phyloP scores from a whole-genome alignment of 176 grass and related monocot species.

The Musa schizocarpa region DNA sequence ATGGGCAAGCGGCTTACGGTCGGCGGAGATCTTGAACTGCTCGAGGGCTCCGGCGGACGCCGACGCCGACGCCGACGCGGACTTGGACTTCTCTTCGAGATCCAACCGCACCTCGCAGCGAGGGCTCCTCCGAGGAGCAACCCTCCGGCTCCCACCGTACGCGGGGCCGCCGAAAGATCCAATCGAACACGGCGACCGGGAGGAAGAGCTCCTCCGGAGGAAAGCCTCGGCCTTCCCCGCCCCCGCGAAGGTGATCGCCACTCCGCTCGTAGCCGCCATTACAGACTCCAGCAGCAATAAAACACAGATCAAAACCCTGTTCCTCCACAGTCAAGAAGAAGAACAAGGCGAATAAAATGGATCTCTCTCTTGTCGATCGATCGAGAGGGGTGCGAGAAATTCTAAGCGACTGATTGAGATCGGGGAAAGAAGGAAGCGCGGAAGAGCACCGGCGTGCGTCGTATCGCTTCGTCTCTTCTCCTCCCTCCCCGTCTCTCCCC shows the following conservation, averaged over 20 bases:
- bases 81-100: constrained; percentile 20
- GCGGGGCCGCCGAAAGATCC: background rate
- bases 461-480: too few relatives aligned
- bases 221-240: background rate
- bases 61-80: constrained; percentile 41
- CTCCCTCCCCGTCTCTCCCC: too few relatives aligned
- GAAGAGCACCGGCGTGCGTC: too few relatives aligned
- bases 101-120: constrained; percentile 59
- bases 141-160: background rate
- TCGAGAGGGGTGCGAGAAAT: too few relatives aligned
- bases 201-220: background rate
- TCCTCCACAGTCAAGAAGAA: background rate
- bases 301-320: background rate
- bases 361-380: too few relatives aligned
- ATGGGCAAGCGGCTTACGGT: constrained; percentile 40
- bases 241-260: background rate
- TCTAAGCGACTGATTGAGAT: too few relatives aligned
- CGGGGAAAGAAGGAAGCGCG: too few relatives aligned
- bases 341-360: background rate
- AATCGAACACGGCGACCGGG: background rate
- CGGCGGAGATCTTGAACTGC: constrained; percentile 95
- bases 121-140: constrained; percentile 23
- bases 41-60: constrained; percentile 31
- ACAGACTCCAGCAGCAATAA: background rate
- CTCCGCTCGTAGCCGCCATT: background rate